Base-by-base conservation (phyloP, 116 monocot species). In the Zostera marina region DNA sequence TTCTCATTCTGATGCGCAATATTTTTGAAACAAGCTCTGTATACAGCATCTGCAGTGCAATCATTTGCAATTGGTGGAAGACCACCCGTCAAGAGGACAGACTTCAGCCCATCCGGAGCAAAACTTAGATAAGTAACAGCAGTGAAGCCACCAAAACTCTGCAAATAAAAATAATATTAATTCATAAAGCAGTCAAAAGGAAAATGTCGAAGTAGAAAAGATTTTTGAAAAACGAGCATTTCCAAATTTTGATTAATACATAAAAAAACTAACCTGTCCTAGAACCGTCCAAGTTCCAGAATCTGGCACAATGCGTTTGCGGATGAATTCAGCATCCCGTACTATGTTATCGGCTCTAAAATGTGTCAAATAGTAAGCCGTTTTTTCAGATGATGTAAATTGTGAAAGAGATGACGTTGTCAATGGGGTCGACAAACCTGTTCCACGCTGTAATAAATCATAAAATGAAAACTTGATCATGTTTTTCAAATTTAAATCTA, bases 81-180 rank as follows among this genome's bases (percentile, higher is more conserved):
- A 39, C 88, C 94, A 66, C 94, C 94, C 53, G 88, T 94, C 62
- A 88, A 61, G 52, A 94, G 79, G 63, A 82, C 85, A 69, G 68
- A 62, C 54, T 82, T 76, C 56, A 88, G 71, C 58, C 94, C 94
- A 70, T 84, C 63, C 52, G 94, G 85, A 62, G 88, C 88, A 74
- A 94, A 88, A 80, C 94, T 88, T 77, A 94, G 77, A 75, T 94
- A 94, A 58, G 88, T 88, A 66, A 88, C 81, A 16, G 84, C 84
- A 69, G 81, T 88, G 70, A 88, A 94, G 26, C 93, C 93, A 69
- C 93, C 88, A 47, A 73, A 94, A 66, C 93, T 94, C 93, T 94
- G 66, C 60, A 70, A 8, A 42, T 58, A 42, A 69, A 69, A 53
- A 71, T 41, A 69, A 41, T 20, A 59, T 51, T 5, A 44, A 14